Base-by-base conservation (phyloP, 2,329 filamentous ascomycete species). In the Cordyceps farinosa region DNA sequence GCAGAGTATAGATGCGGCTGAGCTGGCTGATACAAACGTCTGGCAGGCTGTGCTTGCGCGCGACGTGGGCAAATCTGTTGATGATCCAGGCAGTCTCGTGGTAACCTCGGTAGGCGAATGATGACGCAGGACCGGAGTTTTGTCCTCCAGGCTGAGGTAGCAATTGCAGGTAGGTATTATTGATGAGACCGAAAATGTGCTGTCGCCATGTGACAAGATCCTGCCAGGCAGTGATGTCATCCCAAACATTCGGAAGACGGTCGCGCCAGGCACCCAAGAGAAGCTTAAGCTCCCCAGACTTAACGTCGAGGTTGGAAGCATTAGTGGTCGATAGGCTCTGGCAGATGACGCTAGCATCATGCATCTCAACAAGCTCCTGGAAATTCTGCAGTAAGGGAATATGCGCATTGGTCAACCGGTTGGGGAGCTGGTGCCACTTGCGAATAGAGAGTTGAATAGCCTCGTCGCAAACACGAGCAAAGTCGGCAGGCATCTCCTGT, bases 71-170 rank as follows among this genome's bases (percentile, higher is more conserved):
- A 72, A 99, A 99, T 22, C 95, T 86, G 75, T 99, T 99, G 77
- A 99, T 99, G 69, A 99, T 99, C 95, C 95, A 99, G 2, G 95
- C 95, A 13, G 95, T 99, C 78, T 99, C 95, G 71, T 99, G 95
- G 73, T 97, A 99, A 32, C 95, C 95, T 51, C 95, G 87, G 74
- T 99, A 99, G 0, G 95, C 95, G 75, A 95, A 98, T 1, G 76
- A 78, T 0, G 93, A 97, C 54, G 94, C 94, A 63, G 92, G 92
- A 62, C 90, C 91, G 1, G 92, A 87, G 69, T 92, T 95, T 73
- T 90, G 89, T 30, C 74, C 74, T 4, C 89, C 88, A 70, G 91
- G 89, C 22, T 86, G 88, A 1, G 92, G 93, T 45, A 98, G 80
- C 52, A 99, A 84, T 61, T 87, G 86, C 11, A 99, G 84, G 72